phyloP scores from a whole-genome alignment of 202 grass and related monocot species.

The Elaeis oleifera region DNA sequence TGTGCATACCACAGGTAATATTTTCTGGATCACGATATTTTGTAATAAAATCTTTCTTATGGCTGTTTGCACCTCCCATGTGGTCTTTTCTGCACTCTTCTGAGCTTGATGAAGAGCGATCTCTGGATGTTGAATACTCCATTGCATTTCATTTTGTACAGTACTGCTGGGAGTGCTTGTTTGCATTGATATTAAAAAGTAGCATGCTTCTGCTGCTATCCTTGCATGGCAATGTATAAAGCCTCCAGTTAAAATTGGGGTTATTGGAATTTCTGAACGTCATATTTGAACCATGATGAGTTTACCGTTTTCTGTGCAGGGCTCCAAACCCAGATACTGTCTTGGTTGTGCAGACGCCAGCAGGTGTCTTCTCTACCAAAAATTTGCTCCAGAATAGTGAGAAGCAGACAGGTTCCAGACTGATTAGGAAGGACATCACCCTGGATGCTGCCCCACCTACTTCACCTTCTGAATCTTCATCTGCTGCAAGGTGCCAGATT shows the following conservation, averaged over 20 bases:
- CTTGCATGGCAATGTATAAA: too few relatives aligned
- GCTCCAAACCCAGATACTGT: constrained; percentile 61
- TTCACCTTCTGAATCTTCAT: constrained; percentile 32
- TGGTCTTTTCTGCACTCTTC: too few relatives aligned
- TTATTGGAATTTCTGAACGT: too few relatives aligned
- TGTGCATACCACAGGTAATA: constrained; percentile 77
- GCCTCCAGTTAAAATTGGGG: too few relatives aligned
- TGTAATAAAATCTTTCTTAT: not conserved
- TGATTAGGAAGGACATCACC: constrained; percentile 40
- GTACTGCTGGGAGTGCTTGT: too few relatives aligned
- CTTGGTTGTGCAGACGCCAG: constrained; percentile 57
- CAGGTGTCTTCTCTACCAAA: constrained; percentile 67
- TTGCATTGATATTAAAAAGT: too few relatives aligned
- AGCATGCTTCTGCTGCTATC: too few relatives aligned
- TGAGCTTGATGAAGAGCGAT: too few relatives aligned
- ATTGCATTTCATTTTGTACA: too few relatives aligned
- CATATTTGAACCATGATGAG: too few relatives aligned
- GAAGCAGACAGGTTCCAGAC: constrained; percentile 36
- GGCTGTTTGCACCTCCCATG: too few relatives aligned
- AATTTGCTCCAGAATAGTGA: constrained; percentile 48
- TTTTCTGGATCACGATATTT: constrained; percentile 5
- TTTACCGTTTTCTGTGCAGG: constrained; percentile 25
- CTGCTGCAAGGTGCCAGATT: constrained; percentile 58
- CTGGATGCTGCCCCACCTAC: constrained; percentile 27
- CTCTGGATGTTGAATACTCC: too few relatives aligned